These are phyloP conservation scores for Akanthomyces dipterigenus DNA, from an alignment of 2,329 filamentous ascomycete species.

Conservation along the genomic window DNA sequence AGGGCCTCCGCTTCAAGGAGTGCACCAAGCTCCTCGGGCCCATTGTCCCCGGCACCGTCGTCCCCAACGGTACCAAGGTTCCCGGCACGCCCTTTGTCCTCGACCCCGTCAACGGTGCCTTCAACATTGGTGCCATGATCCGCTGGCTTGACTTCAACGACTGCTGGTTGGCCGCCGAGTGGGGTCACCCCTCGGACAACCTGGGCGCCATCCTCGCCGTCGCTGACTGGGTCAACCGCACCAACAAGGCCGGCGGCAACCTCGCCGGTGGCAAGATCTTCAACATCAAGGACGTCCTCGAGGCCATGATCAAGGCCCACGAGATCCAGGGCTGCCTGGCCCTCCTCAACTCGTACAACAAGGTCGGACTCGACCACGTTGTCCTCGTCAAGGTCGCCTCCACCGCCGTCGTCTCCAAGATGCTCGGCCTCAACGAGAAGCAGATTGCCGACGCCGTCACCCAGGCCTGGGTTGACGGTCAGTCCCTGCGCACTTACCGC, in stretches of 20 bases:
- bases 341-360: constrained; percentile 97
- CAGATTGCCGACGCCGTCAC: constrained; percentile 94
- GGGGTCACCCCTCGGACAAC: constrained; percentile 98
- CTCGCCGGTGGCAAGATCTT: constrained; percentile 82
- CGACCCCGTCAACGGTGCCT: constrained; percentile 90
- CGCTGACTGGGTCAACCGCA: constrained; percentile 94
- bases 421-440: constrained; percentile 82
- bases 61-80: constrained; percentile 87
- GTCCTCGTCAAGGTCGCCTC: constrained; percentile 97
- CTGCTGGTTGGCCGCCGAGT: constrained; percentile 98
- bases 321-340: constrained; percentile 97
- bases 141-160: constrained; percentile 99
- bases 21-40: constrained; percentile 93
- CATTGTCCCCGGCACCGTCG: constrained; percentile 79
- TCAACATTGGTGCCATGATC: constrained; percentile 99
- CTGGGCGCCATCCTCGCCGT: constrained; percentile 93
- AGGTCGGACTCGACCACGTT: constrained; percentile 95
- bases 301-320: constrained; percentile 98
- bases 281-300: constrained; percentile 83
- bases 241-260: constrained; percentile 68
- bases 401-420: constrained; percentile 87
- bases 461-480: constrained; percentile 96
- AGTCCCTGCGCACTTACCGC: constrained; percentile 92
- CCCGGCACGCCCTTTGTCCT: constrained; percentile 90
- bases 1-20: constrained; percentile 91